Evolutionary conservation across 371 early-diverging fungal species (phyloP).

Genomic region (Lichtheimia ornata): DNA sequence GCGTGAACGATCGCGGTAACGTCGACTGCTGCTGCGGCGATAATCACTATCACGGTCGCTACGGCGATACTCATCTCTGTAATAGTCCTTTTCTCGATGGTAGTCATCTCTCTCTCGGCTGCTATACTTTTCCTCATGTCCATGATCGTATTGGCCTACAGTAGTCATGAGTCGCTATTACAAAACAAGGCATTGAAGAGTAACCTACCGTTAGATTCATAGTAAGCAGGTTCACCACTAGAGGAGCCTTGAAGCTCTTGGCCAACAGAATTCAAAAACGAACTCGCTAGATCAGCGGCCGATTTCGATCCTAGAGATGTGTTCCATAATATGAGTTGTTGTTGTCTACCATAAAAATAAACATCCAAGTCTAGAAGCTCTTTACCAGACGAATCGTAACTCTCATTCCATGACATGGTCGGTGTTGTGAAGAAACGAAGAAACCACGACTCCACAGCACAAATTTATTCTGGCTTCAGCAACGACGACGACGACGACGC

Average conservation of each 20-base stretch:
- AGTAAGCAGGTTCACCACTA: constrained; percentile 21
- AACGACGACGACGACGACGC: too few relatives aligned
- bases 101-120: constrained; percentile 2
- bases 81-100: constrained; percentile 15
- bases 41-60: constrained; percentile 34
- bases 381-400: not conserved
- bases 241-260: constrained; percentile 34
- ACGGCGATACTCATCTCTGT: constrained; percentile 15
- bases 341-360: too few relatives aligned
- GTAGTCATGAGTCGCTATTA: not conserved
- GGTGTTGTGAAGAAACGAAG: too few relatives aligned
- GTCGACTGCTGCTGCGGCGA: constrained; percentile 32
- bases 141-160: constrained; percentile 12
- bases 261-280: constrained; percentile 49
- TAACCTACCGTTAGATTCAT: constrained; percentile 20
- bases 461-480: too few relatives aligned
- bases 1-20: constrained; percentile 39
- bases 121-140: constrained; percentile 7
- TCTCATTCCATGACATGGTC: constrained; percentile 10
- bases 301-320: constrained; percentile 12
- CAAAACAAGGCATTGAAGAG: too few relatives aligned
- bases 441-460: too few relatives aligned
- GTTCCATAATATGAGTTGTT: too few relatives aligned
- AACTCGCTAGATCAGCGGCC: constrained; percentile 46
- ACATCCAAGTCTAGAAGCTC: not conserved